Percentiles rank a stretch among this genome's conserved stretches.
phyloP scores from a whole-genome alignment of 2,329 filamentous ascomycete species.

The Xylariaceae sp. region DNA sequence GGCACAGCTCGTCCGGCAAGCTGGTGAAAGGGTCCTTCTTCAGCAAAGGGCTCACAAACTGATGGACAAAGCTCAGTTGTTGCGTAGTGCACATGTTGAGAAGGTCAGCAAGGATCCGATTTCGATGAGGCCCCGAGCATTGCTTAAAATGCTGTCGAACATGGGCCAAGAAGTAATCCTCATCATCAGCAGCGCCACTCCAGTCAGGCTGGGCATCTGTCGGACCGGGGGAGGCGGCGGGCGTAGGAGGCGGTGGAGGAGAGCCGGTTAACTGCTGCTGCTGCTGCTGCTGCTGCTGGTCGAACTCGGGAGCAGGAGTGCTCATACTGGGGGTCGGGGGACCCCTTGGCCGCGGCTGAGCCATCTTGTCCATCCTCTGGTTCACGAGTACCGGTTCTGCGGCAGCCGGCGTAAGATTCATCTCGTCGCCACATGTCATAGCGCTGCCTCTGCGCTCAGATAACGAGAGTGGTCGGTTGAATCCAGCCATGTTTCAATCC shows the following conservation, averaged over 20 bases:
- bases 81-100: conserved; percentile 93
- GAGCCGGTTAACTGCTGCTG: conserved; percentile 46
- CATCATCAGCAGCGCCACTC: conserved; percentile 73
- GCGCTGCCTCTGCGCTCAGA: conserved; percentile 58
- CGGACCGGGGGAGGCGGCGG: conserved; percentile 61
- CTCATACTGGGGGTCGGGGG: conserved; percentile 65
- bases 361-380: conserved; percentile 51
- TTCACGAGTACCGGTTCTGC: conserved; percentile 35
- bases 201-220: conserved; percentile 63
- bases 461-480: conserved; percentile 53
- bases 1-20: conserved; percentile 86
- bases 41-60: conserved; percentile 87
- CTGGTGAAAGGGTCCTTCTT: conserved; percentile 96
- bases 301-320: conserved; percentile 60
- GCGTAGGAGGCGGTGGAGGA: conserved; percentile 61
- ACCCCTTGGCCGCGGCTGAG: conserved; percentile 49
- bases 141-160: conserved; percentile 76
- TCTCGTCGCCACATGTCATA: conserved; percentile 48
- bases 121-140: conserved; percentile 70
- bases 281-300: conserved; percentile 45
- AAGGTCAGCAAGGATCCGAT: conserved; percentile 79
- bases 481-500: conserved; percentile 37
- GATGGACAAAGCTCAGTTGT: conserved; percentile 91
- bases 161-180: conserved; percentile 77
- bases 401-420: conserved; percentile 50